Conservation (phyloP, 2,329 filamentous ascomycete genomes). For the Aspergillus ibericus region DNA sequence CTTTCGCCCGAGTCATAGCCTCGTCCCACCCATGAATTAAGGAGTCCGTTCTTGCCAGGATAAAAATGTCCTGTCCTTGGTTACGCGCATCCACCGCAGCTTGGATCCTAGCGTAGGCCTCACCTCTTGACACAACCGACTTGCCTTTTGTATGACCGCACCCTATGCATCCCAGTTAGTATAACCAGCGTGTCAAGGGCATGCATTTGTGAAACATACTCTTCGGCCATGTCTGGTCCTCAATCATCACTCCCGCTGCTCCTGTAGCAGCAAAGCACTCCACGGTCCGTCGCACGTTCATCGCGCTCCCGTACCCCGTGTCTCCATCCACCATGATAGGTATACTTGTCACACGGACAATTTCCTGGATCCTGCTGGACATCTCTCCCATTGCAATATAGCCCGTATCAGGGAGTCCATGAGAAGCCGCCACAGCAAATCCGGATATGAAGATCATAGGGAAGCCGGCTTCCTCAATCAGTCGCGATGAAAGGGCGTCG, state of each 20-base stretch:
- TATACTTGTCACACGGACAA: constrained; percentile 36
- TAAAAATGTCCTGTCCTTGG: constrained; percentile 48
- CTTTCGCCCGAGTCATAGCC: constrained; percentile 42
- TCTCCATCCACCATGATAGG: constrained; percentile 51
- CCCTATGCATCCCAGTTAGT: constrained; percentile 26
- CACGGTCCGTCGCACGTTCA: constrained; percentile 51
- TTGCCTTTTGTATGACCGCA: constrained; percentile 51
- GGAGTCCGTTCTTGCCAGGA: constrained; percentile 49
- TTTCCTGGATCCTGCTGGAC: constrained; percentile 48
- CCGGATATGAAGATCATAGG: constrained; percentile 49
- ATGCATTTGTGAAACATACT: constrained; percentile 28
- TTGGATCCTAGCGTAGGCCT: constrained; percentile 49
- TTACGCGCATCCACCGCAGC: constrained; percentile 50
- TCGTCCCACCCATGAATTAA: constrained; percentile 45
- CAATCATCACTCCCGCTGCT: constrained; percentile 44
- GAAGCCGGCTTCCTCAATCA: constrained; percentile 50
- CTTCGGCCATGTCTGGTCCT: constrained; percentile 53
- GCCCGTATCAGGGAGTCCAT: constrained; percentile 50
- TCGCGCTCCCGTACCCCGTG: constrained; percentile 50
- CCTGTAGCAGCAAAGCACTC: constrained; percentile 46
- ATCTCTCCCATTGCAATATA: constrained; percentile 53
- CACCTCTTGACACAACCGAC: constrained; percentile 46
- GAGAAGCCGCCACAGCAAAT: constrained; percentile 43
- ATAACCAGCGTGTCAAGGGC: background rate
- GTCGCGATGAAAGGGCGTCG: constrained; percentile 46